phyloP scores from a whole-genome alignment of 75 land plant genomes.

The Larix kaempferi region DNA sequence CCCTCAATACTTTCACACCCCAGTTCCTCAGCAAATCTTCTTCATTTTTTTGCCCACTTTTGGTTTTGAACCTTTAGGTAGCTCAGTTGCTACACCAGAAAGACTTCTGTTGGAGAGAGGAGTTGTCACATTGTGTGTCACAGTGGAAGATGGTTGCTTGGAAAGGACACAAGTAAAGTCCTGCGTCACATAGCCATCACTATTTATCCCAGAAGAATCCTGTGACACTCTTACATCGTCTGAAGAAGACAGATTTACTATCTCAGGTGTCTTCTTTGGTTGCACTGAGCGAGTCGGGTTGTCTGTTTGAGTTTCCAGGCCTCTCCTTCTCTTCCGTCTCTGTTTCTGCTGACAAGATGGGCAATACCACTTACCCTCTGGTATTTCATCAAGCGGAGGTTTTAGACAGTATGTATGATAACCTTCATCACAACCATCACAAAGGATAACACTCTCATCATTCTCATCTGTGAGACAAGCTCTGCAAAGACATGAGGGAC shows the following conservation, averaged over 20 bases:
- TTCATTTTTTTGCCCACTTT: slow-evolving; percentile 1
- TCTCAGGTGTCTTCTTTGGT: not conserved
- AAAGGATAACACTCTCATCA: slow-evolving; percentile 70
- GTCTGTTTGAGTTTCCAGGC: not conserved
- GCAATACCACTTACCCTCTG: slow-evolving; percentile 86
- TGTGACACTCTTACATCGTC: not conserved
- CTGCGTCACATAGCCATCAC: not conserved
- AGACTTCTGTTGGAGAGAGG: not conserved
- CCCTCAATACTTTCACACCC: not conserved
- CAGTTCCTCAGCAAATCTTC: not conserved
- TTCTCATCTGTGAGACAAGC: slow-evolving; percentile 65
- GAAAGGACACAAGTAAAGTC: slow-evolving; percentile 4
- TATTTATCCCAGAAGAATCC: not conserved
- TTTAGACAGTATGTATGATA: slow-evolving; percentile 83
- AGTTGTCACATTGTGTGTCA: not conserved
- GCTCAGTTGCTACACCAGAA: not conserved
- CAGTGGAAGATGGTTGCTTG: slow-evolving; percentile 5
- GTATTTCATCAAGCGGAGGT: slow-evolving; percentile 68
- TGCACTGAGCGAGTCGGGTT: not conserved
- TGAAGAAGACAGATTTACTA: not conserved
- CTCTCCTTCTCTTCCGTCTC: slow-evolving; percentile 23
- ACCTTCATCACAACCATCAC: slow-evolving; percentile 93
- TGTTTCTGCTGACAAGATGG: slow-evolving; percentile 32
- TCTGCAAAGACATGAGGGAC: slow-evolving; percentile 87
- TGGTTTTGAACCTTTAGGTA: not conserved